These are phyloP conservation scores for Kodamaea sp. DNA, from an alignment of 1,139 yeast species.

Conservation along the genomic window DNA sequence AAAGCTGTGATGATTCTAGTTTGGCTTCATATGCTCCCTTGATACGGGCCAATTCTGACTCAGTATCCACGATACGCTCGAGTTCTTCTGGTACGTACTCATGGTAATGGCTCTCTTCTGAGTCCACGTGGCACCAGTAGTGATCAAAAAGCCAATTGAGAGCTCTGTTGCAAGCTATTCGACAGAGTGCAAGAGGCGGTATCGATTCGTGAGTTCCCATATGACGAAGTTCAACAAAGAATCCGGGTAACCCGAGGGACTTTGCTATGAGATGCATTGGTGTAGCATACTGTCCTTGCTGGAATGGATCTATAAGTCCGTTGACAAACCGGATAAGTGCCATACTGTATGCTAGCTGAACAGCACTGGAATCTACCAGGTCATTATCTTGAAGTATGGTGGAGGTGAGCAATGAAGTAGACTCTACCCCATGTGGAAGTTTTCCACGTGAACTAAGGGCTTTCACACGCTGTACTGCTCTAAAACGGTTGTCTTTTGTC, in stretches of 20 bases:
- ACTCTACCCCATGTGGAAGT: slow-evolving; percentile 49
- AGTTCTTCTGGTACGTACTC: slow-evolving; percentile 15
- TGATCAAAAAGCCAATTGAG: slow-evolving; percentile 71
- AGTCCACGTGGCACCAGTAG: slow-evolving; percentile 64
- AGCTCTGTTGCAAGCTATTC: slow-evolving; percentile 60
- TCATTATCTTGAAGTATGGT: slow-evolving; percentile 34
- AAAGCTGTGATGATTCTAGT: slow-evolving; percentile 5
- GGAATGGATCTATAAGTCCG: slow-evolving; percentile 86
- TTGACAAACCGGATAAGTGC: slow-evolving; percentile 85
- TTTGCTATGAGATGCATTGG: slow-evolving; percentile 78
- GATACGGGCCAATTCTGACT: background rate
- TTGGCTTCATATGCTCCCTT: slow-evolving; percentile 2
- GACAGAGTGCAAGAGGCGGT: slow-evolving; percentile 68
- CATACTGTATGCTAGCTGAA: slow-evolving; percentile 67
- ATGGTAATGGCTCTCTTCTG: slow-evolving; percentile 25
- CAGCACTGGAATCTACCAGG: slow-evolving; percentile 24
- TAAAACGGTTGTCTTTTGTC: slow-evolving; percentile 23
- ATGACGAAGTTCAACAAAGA: slow-evolving; percentile 89
- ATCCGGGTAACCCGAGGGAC: slow-evolving; percentile 67
- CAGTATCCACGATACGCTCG: background rate
- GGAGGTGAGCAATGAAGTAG: slow-evolving; percentile 64
- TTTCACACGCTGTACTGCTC: slow-evolving; percentile 50
- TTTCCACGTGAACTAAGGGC: slow-evolving; percentile 40
- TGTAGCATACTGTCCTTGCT: slow-evolving; percentile 74
- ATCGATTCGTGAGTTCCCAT: slow-evolving; percentile 87